Base-by-base conservation (phyloP, 495 filamentous ascomycete genomes). In the Cercophora newfieldiana region DNA sequence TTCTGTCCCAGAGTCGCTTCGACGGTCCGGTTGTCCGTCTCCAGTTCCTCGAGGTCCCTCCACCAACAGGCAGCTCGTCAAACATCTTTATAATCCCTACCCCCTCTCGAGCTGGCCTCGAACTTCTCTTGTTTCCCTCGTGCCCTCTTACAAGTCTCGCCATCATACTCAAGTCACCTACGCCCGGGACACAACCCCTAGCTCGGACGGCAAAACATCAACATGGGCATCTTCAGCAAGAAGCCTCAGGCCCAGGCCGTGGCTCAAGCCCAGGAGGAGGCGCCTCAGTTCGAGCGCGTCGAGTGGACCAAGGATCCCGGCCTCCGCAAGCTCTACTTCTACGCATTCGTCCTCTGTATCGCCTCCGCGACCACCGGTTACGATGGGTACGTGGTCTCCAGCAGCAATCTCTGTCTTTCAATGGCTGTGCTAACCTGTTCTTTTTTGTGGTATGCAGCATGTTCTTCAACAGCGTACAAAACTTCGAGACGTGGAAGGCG, bases 291-390 rank as follows among this genome's bases (percentile, higher is more conserved):
- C 63, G 84, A 86, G 70, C 77, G 77, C 67, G 86, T 89, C 59
- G 75, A 80, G 68, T 89, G 87, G 87, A 82, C 70, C 61, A 83
- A 79, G 69, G 85, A 88, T 54, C 82, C 85, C 19, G 85, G 85
- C 50, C 77, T 89, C 49, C 77, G 86, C 70, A 87, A 83, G 77
- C 84, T 89, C 10, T 88, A 88, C 74, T 82, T 82, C 67, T 86
- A 81, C 71, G 81, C 81, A 48, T 72, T 81, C 60, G 72, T 89
- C 50, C 82, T 89, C 37, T 88, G 85, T 62, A 69, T 89, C 66
- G 85, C 85, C 22, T 88, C 87, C 16, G 85, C 86, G 21, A 89
- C 85, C 53, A 86, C 84, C 50, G 88, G 88, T 74, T 91, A 90
- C 76, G 88, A 91, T 82, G 88, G 81, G 80, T 83, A 74, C 54